Evolutionary conservation across 768 basidiomycete species (phyloP), one percentile per base, ranked within the genome.

Genomic region (Suillus decipiens): DNA sequence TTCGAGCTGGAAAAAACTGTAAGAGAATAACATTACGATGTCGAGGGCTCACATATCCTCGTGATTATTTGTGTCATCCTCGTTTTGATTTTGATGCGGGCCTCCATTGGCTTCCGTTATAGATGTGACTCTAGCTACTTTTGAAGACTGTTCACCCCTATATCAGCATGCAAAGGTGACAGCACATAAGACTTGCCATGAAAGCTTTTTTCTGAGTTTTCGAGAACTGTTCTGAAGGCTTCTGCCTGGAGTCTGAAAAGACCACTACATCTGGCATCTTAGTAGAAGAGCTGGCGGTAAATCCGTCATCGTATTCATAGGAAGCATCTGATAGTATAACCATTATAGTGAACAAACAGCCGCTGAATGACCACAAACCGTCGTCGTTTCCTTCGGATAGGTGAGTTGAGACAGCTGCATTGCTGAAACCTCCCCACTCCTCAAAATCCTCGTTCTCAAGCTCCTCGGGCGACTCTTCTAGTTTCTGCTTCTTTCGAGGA

Each of bases 131-230:
- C 86, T 88, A 22, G 84, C 81, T 28, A 92, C 83, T 76, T 89
- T 93, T 28, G 93, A 92, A 3, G 92, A 95, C 92, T 93, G 63
- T 54, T 56, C 55, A 60, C 11, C 12, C 56, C 5, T 19, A 17
- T 41, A 57, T 57, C 39, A 57, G 56, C 28, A 31, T 24, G 31
- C 37, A 28, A 57, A 41, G 43, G 47, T 42, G 33, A 34, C 8
- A 59, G 43, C 31, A 22, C 19, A 17, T 59, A 54, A 41, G n/a
- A 71, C 78, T 61, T 69, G 92, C 92, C 92, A 94, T 93, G 71
- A 94, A 93, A 0, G 87, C 81, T 70, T 84, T 91, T 73, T 78
- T 82, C 53, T 83, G 81, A 4, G 78, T 75, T 72, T 79, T 85
- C 22, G 70, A 63, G 2, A 70, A 66, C 54, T 61, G 60, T 15